Evolutionary conservation across 2,329 filamentous ascomycete genomes (phyloP).

Genomic region (Colletotrichum liriopes): DNA sequence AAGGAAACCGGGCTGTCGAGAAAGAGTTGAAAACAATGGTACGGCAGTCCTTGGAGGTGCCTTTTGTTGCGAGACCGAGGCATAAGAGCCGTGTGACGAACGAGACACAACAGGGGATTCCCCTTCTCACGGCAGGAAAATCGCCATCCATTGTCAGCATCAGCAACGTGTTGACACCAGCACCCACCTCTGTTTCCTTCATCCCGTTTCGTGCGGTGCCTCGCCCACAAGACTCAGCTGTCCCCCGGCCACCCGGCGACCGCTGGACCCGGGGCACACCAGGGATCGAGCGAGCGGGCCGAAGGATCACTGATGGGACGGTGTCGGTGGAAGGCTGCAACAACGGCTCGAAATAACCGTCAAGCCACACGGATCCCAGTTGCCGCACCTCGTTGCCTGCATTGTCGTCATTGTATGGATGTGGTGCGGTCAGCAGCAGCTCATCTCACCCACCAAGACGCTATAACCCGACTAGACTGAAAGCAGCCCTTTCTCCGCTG

Average conservation of each 20-base stretch:
- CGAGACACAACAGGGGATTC: background rate
- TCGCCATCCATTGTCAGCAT: background rate
- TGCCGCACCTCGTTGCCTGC: conserved; percentile 21
- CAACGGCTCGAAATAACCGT: conserved; percentile 32
- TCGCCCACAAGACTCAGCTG: background rate
- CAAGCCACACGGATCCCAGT: conserved; percentile 19
- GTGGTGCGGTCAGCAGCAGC: background rate
- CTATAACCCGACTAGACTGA: conserved; percentile 20
- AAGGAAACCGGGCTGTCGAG: background rate
- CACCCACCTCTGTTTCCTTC: background rate
- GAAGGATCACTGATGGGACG: conserved; percentile 9
- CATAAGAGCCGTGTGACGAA: background rate
- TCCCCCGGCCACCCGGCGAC: conserved; percentile 9
- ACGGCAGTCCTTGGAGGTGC: background rate
- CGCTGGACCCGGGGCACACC: conserved; percentile 13
- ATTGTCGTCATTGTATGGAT: too few species aligned
- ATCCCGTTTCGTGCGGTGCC: conserved; percentile 16
- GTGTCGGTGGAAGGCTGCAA: conserved; percentile 10
- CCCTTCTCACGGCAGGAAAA: too few species aligned
- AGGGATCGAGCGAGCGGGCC: background rate
- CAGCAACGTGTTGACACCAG: background rate
- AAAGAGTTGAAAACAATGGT: background rate
- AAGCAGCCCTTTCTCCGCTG: conserved; percentile 10
- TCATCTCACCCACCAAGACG: conserved; percentile 5
- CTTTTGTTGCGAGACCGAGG: background rate